These are phyloP conservation scores for Chenopodium formosanum DNA, from an alignment of 148 eudicot genomes.

Conservation along the genomic window DNA sequence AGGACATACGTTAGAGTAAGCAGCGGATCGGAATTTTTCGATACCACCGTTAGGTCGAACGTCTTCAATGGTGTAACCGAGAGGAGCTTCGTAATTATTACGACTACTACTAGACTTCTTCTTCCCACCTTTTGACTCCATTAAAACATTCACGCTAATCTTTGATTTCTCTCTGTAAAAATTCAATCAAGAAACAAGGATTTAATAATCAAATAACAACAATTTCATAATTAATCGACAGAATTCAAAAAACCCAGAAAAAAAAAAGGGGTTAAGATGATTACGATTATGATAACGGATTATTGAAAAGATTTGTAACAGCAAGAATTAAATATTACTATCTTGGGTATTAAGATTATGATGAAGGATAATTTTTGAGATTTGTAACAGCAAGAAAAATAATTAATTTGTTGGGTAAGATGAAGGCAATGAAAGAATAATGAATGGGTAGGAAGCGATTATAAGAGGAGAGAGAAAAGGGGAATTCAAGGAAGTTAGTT, in stretches of 20 bases:
- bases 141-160: constrained; percentile 26
- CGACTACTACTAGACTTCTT: constrained; percentile 40
- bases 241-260: background rate
- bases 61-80: constrained; percentile 72
- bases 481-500: background rate
- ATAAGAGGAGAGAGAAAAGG: background rate
- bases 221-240: background rate
- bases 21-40: constrained; percentile 73
- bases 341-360: background rate
- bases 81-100: constrained; percentile 68
- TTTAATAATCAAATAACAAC: background rate
- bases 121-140: constrained; percentile 46
- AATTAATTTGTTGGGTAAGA: too few relatives aligned
- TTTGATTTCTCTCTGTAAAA: background rate
- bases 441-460: background rate
- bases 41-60: constrained; percentile 70
- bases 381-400: too few relatives aligned
- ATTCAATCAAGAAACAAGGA: background rate
- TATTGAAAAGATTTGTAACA: background rate
- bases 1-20: constrained; percentile 57
- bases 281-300: background rate
- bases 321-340: background rate
- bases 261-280: background rate
- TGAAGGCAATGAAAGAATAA: background rate
- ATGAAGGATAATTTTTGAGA: background rate